These are phyloP conservation scores for Moringa oleifera DNA, from an alignment of 345 rosid species.

Conservation along the genomic window DNA sequence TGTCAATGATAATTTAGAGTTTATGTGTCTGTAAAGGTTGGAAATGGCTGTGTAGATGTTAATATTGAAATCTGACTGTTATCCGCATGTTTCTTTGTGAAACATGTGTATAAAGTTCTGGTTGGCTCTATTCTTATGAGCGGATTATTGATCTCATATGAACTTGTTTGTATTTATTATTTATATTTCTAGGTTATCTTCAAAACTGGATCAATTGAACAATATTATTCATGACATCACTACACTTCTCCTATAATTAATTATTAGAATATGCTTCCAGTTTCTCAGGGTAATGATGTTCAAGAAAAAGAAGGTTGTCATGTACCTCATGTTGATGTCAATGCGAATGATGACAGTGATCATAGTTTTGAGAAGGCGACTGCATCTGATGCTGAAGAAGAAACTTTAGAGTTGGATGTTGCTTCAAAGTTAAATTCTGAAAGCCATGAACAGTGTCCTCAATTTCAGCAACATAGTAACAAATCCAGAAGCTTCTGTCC, in stretches of 20 bases:
- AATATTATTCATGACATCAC: neutral
- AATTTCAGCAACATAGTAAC: conserved; percentile 20
- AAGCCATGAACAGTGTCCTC: conserved; percentile 24
- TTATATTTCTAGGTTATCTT: conserved; percentile 6
- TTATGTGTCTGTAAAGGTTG: no score
- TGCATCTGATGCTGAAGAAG: conserved; percentile 21
- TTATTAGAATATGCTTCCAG: conserved; percentile 26
- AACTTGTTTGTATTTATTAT: neutral
- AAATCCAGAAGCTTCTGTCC: conserved; percentile 27
- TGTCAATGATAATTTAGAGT: no score
- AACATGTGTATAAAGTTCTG: no score
- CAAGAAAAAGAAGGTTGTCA: conserved; percentile 23
- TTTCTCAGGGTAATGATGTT: conserved; percentile 28
- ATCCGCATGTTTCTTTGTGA: no score
- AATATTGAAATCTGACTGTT: no score
- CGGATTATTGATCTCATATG: neutral
- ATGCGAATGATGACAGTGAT: conserved; percentile 31
- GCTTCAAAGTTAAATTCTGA: conserved; percentile 22
- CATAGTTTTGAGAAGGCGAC: conserved; percentile 26
- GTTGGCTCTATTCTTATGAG: no score
- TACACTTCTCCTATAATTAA: neutral
- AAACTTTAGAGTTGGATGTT: conserved; percentile 18
- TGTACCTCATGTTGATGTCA: conserved; percentile 33
- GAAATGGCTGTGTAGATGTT: no score
- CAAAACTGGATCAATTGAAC: conserved; percentile 6